Evolutionary conservation across 2,329 filamentous ascomycete genomes (phyloP).

Genomic region (Microcyclospora pomicola): DNA sequence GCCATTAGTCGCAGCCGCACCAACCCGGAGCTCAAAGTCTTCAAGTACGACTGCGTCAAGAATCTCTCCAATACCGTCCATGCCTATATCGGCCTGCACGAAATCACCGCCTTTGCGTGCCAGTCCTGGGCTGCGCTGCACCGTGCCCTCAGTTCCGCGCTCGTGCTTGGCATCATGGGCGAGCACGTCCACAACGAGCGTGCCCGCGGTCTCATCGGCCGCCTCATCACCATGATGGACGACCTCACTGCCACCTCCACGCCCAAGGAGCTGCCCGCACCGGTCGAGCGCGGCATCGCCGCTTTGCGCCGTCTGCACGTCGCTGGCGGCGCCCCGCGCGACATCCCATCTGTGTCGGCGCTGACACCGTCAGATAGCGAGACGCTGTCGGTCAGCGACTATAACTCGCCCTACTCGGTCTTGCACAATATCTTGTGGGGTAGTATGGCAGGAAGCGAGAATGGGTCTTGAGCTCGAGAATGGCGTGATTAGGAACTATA

Average conservation of each 20-base stretch:
- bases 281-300: constrained; percentile 33
- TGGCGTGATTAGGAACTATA: no score
- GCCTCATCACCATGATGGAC: constrained; percentile 32
- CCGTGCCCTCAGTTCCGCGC: constrained; percentile 28
- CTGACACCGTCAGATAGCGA: constrained; percentile 18
- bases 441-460: background rate
- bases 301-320: constrained; percentile 28
- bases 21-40: constrained; percentile 30
- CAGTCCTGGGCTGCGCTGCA: constrained; percentile 23
- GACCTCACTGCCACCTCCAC: constrained; percentile 35
- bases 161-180: constrained; percentile 27
- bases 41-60: constrained; percentile 42
- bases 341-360: constrained; percentile 12
- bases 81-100: constrained; percentile 45
- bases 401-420: constrained; percentile 34
- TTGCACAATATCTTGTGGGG: constrained; percentile 34
- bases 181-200: constrained; percentile 35
- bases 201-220: constrained; percentile 31
- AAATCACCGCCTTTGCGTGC: constrained; percentile 30
- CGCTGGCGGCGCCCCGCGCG: constrained; percentile 8
- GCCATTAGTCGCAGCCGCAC: constrained; percentile 41
- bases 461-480: no score
- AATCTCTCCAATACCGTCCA: constrained; percentile 44
- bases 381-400: constrained; percentile 18
- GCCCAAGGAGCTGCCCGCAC: constrained; percentile 33